phyloP scores from a whole-genome alignment of 768 basidiomycete genomes.

The Udeniomyces megalosporus region DNA sequence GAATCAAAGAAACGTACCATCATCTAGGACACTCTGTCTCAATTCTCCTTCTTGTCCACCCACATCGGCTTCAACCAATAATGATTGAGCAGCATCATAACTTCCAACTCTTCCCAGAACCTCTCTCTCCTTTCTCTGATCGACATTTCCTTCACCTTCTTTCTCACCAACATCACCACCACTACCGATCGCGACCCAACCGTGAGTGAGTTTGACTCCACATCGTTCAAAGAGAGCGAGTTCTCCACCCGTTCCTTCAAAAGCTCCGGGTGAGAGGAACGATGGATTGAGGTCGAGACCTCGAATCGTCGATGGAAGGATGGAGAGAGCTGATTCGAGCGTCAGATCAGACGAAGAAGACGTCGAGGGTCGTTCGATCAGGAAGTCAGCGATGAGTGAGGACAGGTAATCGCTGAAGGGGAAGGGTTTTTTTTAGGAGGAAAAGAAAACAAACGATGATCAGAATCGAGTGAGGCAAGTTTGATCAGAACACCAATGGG shows the following conservation, averaged over 20 bases:
- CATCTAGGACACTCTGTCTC: background rate
- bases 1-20: too few species aligned
- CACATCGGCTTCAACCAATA: constrained; percentile 1
- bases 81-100: constrained; percentile 1
- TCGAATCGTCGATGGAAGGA: constrained; percentile 62
- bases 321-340: constrained; percentile 53
- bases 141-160: too few species aligned
- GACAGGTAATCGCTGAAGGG: constrained; percentile 4
- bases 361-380: constrained; percentile 29
- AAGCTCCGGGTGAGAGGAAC: constrained; percentile 53
- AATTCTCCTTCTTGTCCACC: constrained; percentile 27
- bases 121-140: constrained; percentile 18
- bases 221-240: constrained; percentile 71
- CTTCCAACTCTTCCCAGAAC: constrained; percentile 16
- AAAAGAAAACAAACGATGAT: background rate
- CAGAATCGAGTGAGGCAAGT: background rate
- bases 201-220: constrained; percentile 66
- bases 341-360: constrained; percentile 19
- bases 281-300: constrained; percentile 80
- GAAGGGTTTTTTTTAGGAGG: too few species aligned
- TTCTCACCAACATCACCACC: too few species aligned
- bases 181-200: constrained; percentile 41
- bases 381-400: constrained; percentile 10
- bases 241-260: constrained; percentile 53
- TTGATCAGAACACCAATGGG: background rate